phyloP scores from a whole-genome alignment of 2,329 filamentous ascomycete species.

The Hortaea sp. region DNA sequence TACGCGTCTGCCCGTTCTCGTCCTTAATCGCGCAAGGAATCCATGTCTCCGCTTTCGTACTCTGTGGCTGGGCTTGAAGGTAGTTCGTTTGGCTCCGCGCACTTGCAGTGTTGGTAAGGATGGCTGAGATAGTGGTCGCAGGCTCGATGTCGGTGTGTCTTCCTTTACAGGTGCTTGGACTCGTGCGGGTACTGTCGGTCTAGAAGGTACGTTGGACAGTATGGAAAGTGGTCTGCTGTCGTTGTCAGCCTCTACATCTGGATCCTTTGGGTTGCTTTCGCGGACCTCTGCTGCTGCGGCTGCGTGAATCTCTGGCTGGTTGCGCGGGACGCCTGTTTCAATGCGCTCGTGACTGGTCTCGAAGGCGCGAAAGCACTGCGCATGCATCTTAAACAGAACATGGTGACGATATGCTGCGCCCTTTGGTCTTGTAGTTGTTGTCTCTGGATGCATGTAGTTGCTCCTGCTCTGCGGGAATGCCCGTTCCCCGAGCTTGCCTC shows the following conservation, averaged over 20 bases:
- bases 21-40: slow-evolving; percentile 44
- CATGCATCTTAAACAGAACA: slow-evolving; percentile 12
- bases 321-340: slow-evolving; percentile 1
- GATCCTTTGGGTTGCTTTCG: not conserved
- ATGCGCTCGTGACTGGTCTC: not conserved
- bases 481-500: too few relatives aligned
- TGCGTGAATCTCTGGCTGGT: not conserved
- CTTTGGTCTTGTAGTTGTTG: too few relatives aligned
- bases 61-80: slow-evolving; percentile 48
- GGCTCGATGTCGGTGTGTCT: slow-evolving; percentile 6
- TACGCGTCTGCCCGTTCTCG: slow-evolving; percentile 43
- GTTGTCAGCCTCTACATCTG: not conserved
- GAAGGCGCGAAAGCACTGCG: slow-evolving; percentile 5
- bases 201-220: slow-evolving; percentile 6
- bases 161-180: slow-evolving; percentile 1
- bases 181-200: slow-evolving; percentile 4
- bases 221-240: slow-evolving; percentile 8
- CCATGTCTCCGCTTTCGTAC: slow-evolving; percentile 54
- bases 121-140: slow-evolving; percentile 9
- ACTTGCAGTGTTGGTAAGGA: slow-evolving; percentile 28
- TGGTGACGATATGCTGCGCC: not conserved
- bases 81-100: slow-evolving; percentile 40
- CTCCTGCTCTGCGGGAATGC: too few relatives aligned
- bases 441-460: too few relatives aligned
- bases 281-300: slow-evolving; percentile 2